Evolutionary conservation across 148 eudicot genomes (phyloP).

Genomic region (Heliamphora exappendiculata): DNA sequence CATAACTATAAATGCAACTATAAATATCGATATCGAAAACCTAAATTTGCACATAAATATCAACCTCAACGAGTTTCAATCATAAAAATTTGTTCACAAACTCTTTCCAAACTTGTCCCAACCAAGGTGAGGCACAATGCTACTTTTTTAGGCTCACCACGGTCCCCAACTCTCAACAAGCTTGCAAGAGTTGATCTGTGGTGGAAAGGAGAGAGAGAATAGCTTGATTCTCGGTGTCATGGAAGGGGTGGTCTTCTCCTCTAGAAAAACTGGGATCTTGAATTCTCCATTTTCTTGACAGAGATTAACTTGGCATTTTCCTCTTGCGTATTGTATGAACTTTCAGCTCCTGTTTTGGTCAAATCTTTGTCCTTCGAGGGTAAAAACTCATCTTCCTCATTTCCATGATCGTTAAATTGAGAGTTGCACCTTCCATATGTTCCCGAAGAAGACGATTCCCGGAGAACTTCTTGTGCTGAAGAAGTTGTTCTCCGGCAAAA

Average conservation of each 20-base stretch:
- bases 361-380: slow-evolving; percentile 5
- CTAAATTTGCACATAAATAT: no score
- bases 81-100: no score
- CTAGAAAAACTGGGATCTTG: slow-evolving; percentile 7
- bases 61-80: no score
- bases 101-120: no score
- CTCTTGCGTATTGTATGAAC: not conserved
- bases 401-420: slow-evolving; percentile 51
- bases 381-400: slow-evolving; percentile 28
- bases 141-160: not conserved
- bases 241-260: slow-evolving; percentile 65
- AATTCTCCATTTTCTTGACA: slow-evolving; percentile 11
- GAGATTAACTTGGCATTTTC: not conserved
- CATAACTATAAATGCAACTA: no score
- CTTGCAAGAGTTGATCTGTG: slow-evolving; percentile 24
- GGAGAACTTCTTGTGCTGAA: slow-evolving; percentile 25
- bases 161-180: not conserved
- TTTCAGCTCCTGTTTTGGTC: not conserved
- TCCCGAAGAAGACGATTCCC: slow-evolving; percentile 19
- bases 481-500: slow-evolving; percentile 33
- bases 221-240: slow-evolving; percentile 24
- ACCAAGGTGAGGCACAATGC: no score
- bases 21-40: no score
- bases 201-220: slow-evolving; percentile 43
- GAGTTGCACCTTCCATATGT: slow-evolving; percentile 52